Base-by-base conservation (phyloP, 306 rosid genomes). In the Amphicarpaea edgeworthii region DNA sequence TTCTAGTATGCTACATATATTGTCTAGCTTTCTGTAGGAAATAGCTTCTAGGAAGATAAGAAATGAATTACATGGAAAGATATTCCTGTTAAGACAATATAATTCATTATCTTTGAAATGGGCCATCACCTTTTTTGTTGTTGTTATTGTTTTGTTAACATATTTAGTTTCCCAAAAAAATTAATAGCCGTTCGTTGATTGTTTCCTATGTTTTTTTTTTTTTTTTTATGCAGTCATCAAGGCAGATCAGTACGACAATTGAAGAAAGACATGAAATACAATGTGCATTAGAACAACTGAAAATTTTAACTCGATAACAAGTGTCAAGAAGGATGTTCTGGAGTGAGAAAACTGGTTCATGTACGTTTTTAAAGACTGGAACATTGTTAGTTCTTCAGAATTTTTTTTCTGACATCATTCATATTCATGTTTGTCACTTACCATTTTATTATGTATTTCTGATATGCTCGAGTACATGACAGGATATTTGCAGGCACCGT, bases 201-300 rank as follows among this genome's bases (percentile, higher is more conserved):
- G 28, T 28, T 28, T 58, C 26, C 14, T 45, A 2, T 59, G 12
- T 16, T 42, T 53, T 43, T 61, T 11, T 12, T 45, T 8, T 59
- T 6, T 16, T 42, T 53, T 43, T 61, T 11, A 64, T 86, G 82
- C 88, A 93, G 98, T 76, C 90, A 17, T 82, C 86, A 1, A 76
- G 72, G 63, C 72, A 62, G 68, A 77, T 59, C 68, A 65, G 72
- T 60, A 30, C 69, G 86, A 64, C 79, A 47, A 83, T 89, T 45
- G 97, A 87, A 81, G 91, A 75, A 83, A 86, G 42, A 72, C 89
- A 87, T 69, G 74, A 77, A 59, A 14, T 89, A 10, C 84, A 55
- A 73, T 38, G 81, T 23, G 76, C 87, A n/a, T 37, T 70, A 58
- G 84, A 85, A 58, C 77, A 30, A 38, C 77, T 93, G 58, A 75